Conservation (phyloP, 208 protist species). For the Leishmania gerbilli region DNA sequence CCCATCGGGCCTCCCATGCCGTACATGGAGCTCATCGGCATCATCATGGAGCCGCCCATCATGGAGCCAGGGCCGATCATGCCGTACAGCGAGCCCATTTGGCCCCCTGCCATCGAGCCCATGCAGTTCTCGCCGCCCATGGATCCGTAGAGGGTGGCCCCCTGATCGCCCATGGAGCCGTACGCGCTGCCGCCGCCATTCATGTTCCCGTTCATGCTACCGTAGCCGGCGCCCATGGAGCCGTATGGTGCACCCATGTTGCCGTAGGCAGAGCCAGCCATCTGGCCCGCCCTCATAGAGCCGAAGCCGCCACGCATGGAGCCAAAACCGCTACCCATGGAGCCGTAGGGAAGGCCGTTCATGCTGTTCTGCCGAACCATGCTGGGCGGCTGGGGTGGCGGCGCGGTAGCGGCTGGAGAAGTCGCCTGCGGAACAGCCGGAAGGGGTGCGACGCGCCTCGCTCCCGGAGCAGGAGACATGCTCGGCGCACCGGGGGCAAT, state of each 20-base stretch:
- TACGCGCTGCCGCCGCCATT: slow-evolving; percentile 18
- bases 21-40: slow-evolving; percentile 36
- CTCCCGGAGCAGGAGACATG: slow-evolving; percentile 6
- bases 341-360: slow-evolving; percentile 8
- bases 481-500: not conserved
- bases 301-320: slow-evolving; percentile 10
- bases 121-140: slow-evolving; percentile 12
- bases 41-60: slow-evolving; percentile 23
- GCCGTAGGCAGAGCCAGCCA: slow-evolving; percentile 14
- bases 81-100: slow-evolving; percentile 25
- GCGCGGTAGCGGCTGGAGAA: not conserved
- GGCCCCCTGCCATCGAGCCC: not conserved
- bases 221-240: slow-evolving; percentile 7
- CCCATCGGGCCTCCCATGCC: slow-evolving; percentile 17
- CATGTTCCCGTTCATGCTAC: slow-evolving; percentile 21
- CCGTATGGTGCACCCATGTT: slow-evolving; percentile 6
- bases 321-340: slow-evolving; percentile 14
- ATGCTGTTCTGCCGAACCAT: slow-evolving; percentile 35
- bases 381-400: not conserved
- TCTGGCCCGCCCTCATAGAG: slow-evolving; percentile 5
- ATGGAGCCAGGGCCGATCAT: slow-evolving; percentile 3
- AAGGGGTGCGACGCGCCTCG: not conserved
- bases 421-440: not conserved
- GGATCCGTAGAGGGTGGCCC: slow-evolving; percentile 22
- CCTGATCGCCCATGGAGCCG: slow-evolving; percentile 25